Evolutionary conservation across 345 rosid genomes (phyloP), one percentile per base, ranked within the genome.

Genomic region (Eucalyptus microcorys): DNA sequence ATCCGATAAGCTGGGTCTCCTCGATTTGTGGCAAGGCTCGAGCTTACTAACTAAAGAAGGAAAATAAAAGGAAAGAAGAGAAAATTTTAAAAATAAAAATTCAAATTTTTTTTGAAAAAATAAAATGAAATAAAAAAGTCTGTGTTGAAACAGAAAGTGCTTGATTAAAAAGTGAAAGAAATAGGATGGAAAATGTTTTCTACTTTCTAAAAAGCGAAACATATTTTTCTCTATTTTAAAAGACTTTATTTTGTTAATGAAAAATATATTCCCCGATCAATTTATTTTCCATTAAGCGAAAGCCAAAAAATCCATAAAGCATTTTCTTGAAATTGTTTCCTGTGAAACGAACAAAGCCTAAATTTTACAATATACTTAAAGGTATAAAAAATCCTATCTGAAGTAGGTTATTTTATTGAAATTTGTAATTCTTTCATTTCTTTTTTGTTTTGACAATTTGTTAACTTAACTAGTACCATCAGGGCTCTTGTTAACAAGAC

Each of bases 161-260:
- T 49, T 5, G 17, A 2, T 14, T 5, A 0, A 14, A 0, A 49
- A 6, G 52, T 16, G 17, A 49, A 2, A 49, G 17, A 49, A 49
- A 14, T 2, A 14, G 4, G 10, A 52, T 19, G 55, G 55, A 3
- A 52, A 52, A 52, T 3, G 4, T 1, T 52, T 52, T 52, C 0
- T 0, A 0, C 22, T 50, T 50, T 50, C 9, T 50, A 17, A 1
- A 52, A 7, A 52, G 19, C 7, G 4, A 0, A 52, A 52, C 0
- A 19, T 52, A 19, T 7, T 19, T 52, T 52, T 0, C 10, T 10
- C 3, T 19, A 52, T 52, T 52, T 50, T 50, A 50, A 0, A 50
- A 50, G 0, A 49, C 19, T 50, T 50, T 50, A 50, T 50, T 50
- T 0, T 50, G 5, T 49, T 2, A 6, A 50, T 50, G 55, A 0